Evolutionary conservation across 1,284 basidiomycete genomes (phyloP).

Genomic region (Xerocomus amazonicus): DNA sequence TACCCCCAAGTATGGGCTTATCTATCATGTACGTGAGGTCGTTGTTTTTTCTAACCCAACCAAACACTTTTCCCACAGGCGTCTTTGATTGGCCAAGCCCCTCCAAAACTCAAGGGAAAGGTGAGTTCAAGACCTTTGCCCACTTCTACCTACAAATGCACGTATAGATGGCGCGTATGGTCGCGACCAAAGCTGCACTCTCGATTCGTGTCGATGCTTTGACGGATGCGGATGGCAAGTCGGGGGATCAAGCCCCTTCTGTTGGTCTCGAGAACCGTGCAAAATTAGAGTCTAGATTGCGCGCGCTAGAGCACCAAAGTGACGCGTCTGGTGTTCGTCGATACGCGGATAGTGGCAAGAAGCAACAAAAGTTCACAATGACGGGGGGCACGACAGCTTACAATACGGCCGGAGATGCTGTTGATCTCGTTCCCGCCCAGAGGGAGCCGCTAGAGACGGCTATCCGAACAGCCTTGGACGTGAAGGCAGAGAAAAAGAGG

Average conservation of each 20-base stretch:
- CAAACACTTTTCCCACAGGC: slow-evolving; percentile 47
- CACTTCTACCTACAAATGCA: slow-evolving; percentile 2
- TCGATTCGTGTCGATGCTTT: slow-evolving; percentile 97
- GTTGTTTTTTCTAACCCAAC: background rate
- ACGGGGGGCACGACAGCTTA: slow-evolving; percentile 73
- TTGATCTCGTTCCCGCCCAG: slow-evolving; percentile 80
- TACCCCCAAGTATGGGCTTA: slow-evolving; percentile 97
- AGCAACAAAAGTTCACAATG: slow-evolving; percentile 79
- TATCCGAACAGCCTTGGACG: slow-evolving; percentile 62
- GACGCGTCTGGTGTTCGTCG: slow-evolving; percentile 67
- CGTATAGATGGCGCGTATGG: slow-evolving; percentile 95
- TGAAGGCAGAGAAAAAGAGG: slow-evolving; percentile 75
- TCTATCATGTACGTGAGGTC: slow-evolving; percentile 78
- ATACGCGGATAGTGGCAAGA: slow-evolving; percentile 59
- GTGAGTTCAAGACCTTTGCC: slow-evolving; percentile 35
- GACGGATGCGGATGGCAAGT: slow-evolving; percentile 89
- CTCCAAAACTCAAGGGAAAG: slow-evolving; percentile 98
- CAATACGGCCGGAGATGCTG: slow-evolving; percentile 77
- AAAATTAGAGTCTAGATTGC: slow-evolving; percentile 92
- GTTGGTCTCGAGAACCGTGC: slow-evolving; percentile 92
- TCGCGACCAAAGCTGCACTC: slow-evolving; percentile 94
- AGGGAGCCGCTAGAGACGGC: slow-evolving; percentile 69
- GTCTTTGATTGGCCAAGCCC: slow-evolving; percentile 94
- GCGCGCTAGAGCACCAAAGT: slow-evolving; percentile 80
- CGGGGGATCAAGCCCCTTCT: slow-evolving; percentile 74